Conservation (phyloP, 768 basidiomycete genomes). For the Lentinula detonsa region DNA sequence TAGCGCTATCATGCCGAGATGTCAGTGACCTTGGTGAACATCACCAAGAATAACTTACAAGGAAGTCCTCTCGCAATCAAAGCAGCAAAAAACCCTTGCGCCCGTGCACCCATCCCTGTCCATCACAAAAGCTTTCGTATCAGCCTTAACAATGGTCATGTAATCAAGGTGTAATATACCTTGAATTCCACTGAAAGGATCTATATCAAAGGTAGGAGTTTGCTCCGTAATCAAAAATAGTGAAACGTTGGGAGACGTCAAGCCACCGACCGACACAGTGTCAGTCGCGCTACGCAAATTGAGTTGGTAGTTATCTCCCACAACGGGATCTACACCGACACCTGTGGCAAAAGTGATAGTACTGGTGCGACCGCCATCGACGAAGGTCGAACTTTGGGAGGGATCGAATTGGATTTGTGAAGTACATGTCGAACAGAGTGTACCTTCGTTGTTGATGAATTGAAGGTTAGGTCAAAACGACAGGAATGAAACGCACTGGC, state of each 20-base stretch:
- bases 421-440: slow-evolving; percentile 39
- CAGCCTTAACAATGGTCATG: not conserved
- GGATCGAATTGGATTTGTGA: slow-evolving; percentile 40
- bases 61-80: slow-evolving; percentile 44
- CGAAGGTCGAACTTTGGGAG: slow-evolving; percentile 44
- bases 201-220: slow-evolving; percentile 43
- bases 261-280: slow-evolving; percentile 42
- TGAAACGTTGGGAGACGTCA: slow-evolving; percentile 27
- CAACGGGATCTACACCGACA: slow-evolving; percentile 49
- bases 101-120: slow-evolving; percentile 43
- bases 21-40: not conserved
- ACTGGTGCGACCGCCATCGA: slow-evolving; percentile 32
- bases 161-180: slow-evolving; percentile 19
- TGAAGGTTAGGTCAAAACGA: not conserved
- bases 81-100: slow-evolving; percentile 44
- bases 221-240: slow-evolving; percentile 50
- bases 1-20: slow-evolving; percentile 25
- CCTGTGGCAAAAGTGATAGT: slow-evolving; percentile 51
- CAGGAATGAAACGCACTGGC: slow-evolving; percentile 28
- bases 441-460: slow-evolving; percentile 23
- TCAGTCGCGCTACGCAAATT: slow-evolving; percentile 40
- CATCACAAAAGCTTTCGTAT: not conserved
- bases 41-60: slow-evolving; percentile 24
- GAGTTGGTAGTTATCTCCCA: slow-evolving; percentile 39
- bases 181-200: slow-evolving; percentile 54